phyloP scores from a whole-genome alignment of 331 rosid genomes.

The Cydonia oblonga region DNA sequence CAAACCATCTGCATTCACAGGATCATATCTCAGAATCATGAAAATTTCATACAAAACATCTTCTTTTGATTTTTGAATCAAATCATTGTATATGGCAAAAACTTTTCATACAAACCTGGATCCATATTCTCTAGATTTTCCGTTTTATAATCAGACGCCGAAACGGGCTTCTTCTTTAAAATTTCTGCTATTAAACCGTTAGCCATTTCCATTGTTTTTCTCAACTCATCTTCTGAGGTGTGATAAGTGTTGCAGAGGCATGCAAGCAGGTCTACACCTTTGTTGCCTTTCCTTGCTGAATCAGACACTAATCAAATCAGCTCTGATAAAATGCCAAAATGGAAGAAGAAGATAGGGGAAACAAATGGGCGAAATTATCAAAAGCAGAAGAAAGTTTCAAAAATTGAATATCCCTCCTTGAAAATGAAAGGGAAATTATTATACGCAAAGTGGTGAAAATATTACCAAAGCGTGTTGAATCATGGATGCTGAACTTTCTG shows the following conservation, averaged over 20 bases:
- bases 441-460: background rate
- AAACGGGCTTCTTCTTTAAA: conserved; percentile 58
- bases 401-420: background rate
- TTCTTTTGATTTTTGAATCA: background rate
- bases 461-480: conserved; percentile 66
- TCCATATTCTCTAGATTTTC: conserved; percentile 61
- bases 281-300: conserved; percentile 59
- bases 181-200: conserved; percentile 59
- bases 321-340: background rate
- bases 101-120: conserved; percentile 38
- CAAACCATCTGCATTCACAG: conserved; percentile 59
- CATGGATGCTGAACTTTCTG: conserved; percentile 56
- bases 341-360: background rate
- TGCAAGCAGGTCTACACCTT: conserved; percentile 73
- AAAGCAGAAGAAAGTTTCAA: background rate
- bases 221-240: conserved; percentile 82
- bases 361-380: background rate
- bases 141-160: conserved; percentile 52
- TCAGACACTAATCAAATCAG: conserved; percentile 19
- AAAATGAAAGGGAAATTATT: conserved; percentile 2
- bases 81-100: background rate
- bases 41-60: background rate
- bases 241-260: conserved; percentile 65
- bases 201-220: conserved; percentile 69
- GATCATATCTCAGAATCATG: background rate